Evolutionary conservation across 495 filamentous ascomycete genomes (phyloP), one percentile per base, ranked within the genome.

Genomic region (Hyphodiscus hymeniophilus): DNA sequence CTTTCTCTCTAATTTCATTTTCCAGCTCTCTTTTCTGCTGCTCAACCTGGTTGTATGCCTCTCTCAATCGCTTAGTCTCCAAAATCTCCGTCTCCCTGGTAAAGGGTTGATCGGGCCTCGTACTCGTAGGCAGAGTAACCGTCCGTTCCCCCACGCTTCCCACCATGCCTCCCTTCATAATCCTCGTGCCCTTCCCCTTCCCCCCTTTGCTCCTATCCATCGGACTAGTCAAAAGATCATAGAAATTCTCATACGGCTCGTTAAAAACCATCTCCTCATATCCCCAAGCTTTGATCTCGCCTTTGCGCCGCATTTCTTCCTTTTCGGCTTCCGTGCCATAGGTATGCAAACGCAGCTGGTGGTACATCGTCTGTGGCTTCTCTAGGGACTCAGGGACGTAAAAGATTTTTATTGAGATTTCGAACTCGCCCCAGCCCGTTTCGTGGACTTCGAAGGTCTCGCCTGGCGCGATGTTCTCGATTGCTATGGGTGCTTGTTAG

Each of bases 391-490:
- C 85, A 17, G 83, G 78, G 17, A 86, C 77, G 64, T 95, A 97
- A 69, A 89, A 90, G 0, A 98, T 68, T 59, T 94, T 87, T 60
- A 98, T 84, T 48, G 87, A 82, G 53, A 97, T 90, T 59, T 92
- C 85, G 70, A 98, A 98, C 70, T 95, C 92, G 56, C 92, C 92
- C 88, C 91, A 98, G 31, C 92, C 92, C 0, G 90, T 95, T 66
- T 96, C 92, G 42, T 74, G 74, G 36, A 97, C 84, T 62, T 85
- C 77, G 63, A 95, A 97, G 22, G 91, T 84, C 22, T 80, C 80
- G 38, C 77, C 73, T 7, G 51, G 51, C 63, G 87, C 73, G 69
- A 89, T 63, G 38, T 83, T 75, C 59, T 75, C 74, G 55, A 77
- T 59, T 54, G 63, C 62, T 66, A 46, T 36, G 24, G 16, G 6